These are phyloP conservation scores for Cenchrus fungigraminus DNA, from an alignment of 176 grass and related monocot species.

Conservation along the genomic window DNA sequence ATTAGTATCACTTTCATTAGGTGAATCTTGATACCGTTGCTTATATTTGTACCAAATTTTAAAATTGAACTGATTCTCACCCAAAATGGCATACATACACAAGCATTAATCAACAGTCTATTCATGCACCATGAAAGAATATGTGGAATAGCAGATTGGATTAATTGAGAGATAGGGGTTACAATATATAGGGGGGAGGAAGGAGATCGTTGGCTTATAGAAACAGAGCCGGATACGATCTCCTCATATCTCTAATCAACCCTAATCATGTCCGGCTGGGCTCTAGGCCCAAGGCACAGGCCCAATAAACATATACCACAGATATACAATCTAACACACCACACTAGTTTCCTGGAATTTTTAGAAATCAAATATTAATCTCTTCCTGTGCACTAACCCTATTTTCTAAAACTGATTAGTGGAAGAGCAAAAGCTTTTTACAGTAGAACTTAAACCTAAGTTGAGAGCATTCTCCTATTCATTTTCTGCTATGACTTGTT, in stretches of 20 bases:
- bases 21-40: not conserved
- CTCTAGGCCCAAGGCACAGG: too few species aligned
- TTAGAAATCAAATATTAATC: not conserved
- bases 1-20: not conserved
- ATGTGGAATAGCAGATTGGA: too few species aligned
- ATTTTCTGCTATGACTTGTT: not conserved
- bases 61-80: not conserved
- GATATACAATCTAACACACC: not conserved
- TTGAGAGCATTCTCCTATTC: not conserved
- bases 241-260: too few species aligned
- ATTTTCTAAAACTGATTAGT: constrained; percentile 6
- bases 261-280: too few species aligned
- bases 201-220: too few species aligned
- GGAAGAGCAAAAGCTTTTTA: not conserved
- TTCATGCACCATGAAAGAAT: not conserved
- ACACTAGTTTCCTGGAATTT: not conserved
- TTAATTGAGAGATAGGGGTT: too few species aligned
- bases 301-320: too few species aligned
- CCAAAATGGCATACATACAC: not conserved
- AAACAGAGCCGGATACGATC: too few species aligned
- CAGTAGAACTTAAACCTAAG: not conserved
- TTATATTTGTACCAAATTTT: not conserved
- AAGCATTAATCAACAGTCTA: constrained; percentile 10
- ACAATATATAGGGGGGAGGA: too few species aligned
- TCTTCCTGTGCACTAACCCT: not conserved